These are phyloP conservation scores for Candida yuanshanica DNA, from an alignment of 805 yeast genomes.

Conservation along the genomic window DNA sequence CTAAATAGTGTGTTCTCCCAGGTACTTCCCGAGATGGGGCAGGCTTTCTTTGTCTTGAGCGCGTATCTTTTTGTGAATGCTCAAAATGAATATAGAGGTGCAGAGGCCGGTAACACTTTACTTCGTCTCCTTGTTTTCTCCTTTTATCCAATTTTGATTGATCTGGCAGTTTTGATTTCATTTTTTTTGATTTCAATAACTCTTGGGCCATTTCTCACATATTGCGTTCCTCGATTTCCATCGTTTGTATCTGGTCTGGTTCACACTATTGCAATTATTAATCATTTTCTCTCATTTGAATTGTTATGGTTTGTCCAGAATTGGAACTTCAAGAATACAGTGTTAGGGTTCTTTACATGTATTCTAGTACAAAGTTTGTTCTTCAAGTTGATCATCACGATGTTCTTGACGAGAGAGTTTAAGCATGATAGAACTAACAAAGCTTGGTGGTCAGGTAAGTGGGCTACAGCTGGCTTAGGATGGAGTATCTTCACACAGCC, in stretches of 20 bases:
- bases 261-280: conserved; percentile 42
- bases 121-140: conserved; percentile 40
- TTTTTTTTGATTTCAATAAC: conserved; percentile 37
- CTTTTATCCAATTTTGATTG: conserved; percentile 41
- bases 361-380: conserved; percentile 44
- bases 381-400: conserved; percentile 38
- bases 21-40: conserved; percentile 32
- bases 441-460: conserved; percentile 71
- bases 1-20: conserved; percentile 37
- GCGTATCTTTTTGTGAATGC: conserved; percentile 53
- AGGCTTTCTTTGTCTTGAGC: conserved; percentile 29
- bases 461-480: conserved; percentile 53
- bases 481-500: conserved; percentile 53
- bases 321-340: conserved; percentile 46
- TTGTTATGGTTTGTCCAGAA: conserved; percentile 50
- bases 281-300: conserved; percentile 45
- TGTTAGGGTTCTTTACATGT: conserved; percentile 49
- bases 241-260: conserved; percentile 43
- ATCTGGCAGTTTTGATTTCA: conserved; percentile 33
- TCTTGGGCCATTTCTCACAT: conserved; percentile 43
- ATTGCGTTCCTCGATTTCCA: conserved; percentile 38
- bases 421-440: conserved; percentile 47
- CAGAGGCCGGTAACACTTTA: conserved; percentile 34
- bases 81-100: conserved; percentile 38
- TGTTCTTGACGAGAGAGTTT: conserved; percentile 50